phyloP scores from a whole-genome alignment of 176 grass and related monocot genomes.

The Triticum urartu region DNA sequence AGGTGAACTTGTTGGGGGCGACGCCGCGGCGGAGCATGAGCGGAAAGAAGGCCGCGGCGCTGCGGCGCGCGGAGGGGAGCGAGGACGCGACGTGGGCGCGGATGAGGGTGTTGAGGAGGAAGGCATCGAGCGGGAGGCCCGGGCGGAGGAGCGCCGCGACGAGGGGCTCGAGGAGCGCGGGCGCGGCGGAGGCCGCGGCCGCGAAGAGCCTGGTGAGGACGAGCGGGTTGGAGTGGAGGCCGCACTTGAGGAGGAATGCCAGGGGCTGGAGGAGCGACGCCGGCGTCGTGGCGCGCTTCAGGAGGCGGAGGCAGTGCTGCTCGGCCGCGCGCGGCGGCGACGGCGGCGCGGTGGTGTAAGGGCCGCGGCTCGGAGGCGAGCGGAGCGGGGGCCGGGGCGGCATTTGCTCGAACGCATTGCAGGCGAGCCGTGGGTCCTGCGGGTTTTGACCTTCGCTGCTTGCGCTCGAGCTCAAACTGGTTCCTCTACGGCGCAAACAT shows the following conservation, averaged over 20 bases:
- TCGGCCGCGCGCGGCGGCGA: slow-evolving; percentile 30
- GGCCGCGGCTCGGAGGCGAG: background rate
- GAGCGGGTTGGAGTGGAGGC: slow-evolving; percentile 44
- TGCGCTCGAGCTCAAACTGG: background rate
- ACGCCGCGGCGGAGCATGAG: slow-evolving; percentile 44
- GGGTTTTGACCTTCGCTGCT: background rate
- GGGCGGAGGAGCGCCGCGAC: slow-evolving; percentile 37
- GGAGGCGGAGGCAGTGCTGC: slow-evolving; percentile 56
- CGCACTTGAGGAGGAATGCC: slow-evolving; percentile 50
- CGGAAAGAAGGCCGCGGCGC: slow-evolving; percentile 42
- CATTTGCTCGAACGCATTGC: slow-evolving; percentile 33
- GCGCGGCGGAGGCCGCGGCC: slow-evolving; percentile 28
- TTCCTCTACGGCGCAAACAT: background rate
- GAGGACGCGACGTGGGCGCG: slow-evolving; percentile 40
- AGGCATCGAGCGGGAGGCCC: slow-evolving; percentile 34
- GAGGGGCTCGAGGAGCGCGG: slow-evolving; percentile 58
- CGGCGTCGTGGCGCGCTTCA: slow-evolving; percentile 25
- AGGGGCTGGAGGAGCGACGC: slow-evolving; percentile 29
- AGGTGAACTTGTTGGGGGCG: slow-evolving; percentile 49
- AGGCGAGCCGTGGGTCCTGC: background rate
- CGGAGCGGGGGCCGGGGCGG: background rate
- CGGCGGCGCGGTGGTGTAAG: slow-evolving; percentile 6
- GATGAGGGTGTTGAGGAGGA: slow-evolving; percentile 56
- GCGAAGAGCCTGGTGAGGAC: slow-evolving; percentile 55
- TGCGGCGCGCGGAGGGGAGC: slow-evolving; percentile 25